These are phyloP conservation scores for Albatrellus ellisii DNA, from an alignment of 768 basidiomycete species.

Conservation along the genomic window DNA sequence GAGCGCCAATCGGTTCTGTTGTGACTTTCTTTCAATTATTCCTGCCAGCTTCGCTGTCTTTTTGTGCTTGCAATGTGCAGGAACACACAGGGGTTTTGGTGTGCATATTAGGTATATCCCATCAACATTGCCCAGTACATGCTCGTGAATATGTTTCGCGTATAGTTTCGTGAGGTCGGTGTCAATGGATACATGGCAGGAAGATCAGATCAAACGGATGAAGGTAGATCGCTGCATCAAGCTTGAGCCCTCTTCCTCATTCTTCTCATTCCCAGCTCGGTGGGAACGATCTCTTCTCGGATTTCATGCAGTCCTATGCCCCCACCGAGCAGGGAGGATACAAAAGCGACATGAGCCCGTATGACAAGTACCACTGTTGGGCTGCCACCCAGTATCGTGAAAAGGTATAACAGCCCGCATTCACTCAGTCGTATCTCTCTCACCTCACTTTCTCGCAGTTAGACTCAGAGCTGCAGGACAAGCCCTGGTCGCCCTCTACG, in stretches of 20 bases:
- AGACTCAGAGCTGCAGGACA: constrained; percentile 61
- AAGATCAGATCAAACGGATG: constrained; percentile 83
- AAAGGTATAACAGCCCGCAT: constrained; percentile 53
- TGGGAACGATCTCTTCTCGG: constrained; percentile 73
- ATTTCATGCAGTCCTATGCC: constrained; percentile 62
- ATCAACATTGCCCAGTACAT: constrained; percentile 1
- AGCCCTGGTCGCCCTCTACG: constrained; percentile 64
- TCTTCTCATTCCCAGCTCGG: constrained; percentile 42
- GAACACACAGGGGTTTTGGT: constrained; percentile 79
- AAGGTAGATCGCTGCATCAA: constrained; percentile 35
- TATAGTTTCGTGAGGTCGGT: constrained; percentile 80
- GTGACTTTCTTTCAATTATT: not conserved
- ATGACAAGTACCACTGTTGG: constrained; percentile 87
- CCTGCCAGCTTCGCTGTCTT: constrained; percentile 64
- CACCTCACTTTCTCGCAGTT: constrained; percentile 35
- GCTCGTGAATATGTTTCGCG: constrained; percentile 12
- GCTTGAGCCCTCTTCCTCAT: constrained; percentile 4
- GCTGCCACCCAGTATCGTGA: constrained; percentile 90
- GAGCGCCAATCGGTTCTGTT: constrained; percentile 3
- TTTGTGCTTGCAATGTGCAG: constrained; percentile 84
- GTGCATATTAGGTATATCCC: constrained; percentile 71
- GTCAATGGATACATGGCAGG: constrained; percentile 95
- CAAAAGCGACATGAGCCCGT: constrained; percentile 41
- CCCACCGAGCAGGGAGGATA: constrained; percentile 60
- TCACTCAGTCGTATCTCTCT: not conserved